Percentiles rank a stretch among this genome's conserved stretches.
Conservation (phyloP, 176 grass and related monocot species). For the Chrysopogon serrulatus region DNA sequence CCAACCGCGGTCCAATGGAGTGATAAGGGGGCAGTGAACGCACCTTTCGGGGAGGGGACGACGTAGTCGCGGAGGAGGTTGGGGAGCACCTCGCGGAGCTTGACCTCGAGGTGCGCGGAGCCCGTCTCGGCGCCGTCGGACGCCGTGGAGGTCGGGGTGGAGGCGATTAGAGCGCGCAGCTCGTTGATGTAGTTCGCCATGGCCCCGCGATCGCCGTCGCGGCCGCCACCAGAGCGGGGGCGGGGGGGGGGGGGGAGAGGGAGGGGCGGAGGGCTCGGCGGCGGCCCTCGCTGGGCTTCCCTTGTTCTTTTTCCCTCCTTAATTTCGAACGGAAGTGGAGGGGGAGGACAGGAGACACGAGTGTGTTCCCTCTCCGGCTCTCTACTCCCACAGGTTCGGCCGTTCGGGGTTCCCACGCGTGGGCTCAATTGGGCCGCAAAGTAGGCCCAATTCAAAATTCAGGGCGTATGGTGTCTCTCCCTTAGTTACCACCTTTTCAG, state of each 20-base stretch:
- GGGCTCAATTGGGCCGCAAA: not conserved
- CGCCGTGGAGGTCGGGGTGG: conserved; percentile 28
- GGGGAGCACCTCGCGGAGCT: conserved; percentile 73
- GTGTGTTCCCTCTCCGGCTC: not conserved
- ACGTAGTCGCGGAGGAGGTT: conserved; percentile 85
- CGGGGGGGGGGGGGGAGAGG: not conserved
- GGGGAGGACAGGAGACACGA: not conserved
- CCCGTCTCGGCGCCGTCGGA: conserved; percentile 6
- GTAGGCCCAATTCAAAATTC: not conserved
- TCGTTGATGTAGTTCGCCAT: conserved; percentile 77
- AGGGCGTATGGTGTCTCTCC: too few relatives aligned
- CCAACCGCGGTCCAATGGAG: not conserved
- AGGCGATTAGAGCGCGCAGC: conserved; percentile 65
- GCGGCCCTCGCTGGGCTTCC: not conserved
- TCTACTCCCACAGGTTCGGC: not conserved
- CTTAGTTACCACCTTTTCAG: too few relatives aligned
- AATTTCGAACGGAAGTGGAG: conserved; percentile 17
- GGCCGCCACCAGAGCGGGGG: not conserved
- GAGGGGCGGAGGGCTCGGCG: not conserved
- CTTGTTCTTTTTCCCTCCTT: conserved; percentile 2
- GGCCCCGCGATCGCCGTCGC: not conserved
- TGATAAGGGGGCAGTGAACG: not conserved
- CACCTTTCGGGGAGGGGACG: conserved; percentile 57
- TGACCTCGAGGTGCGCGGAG: conserved; percentile 61
- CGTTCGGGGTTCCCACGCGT: not conserved